Evolutionary conservation across 2,329 filamentous ascomycete genomes (phyloP).

Genomic region (Apiospora saccharicola): DNA sequence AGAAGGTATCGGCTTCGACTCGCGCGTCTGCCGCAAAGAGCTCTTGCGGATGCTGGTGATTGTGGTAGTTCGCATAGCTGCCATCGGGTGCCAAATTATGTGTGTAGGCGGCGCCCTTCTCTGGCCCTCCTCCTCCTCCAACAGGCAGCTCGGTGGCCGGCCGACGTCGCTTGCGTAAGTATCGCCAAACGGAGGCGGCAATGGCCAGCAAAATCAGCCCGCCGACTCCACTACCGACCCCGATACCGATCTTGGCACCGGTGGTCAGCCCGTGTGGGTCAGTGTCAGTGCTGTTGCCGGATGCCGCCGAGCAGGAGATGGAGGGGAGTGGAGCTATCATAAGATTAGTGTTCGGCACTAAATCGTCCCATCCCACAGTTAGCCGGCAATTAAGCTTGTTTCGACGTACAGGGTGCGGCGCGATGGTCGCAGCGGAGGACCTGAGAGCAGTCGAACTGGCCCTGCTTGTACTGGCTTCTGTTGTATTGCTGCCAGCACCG

Average conservation of each 20-base stretch:
- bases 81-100: neutral
- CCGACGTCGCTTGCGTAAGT: neutral
- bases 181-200: neutral
- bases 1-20: neutral
- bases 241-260: slow-evolving; percentile 25
- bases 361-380: neutral
- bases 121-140: neutral
- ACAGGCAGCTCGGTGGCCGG: neutral
- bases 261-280: neutral
- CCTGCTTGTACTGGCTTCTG: slow-evolving; percentile 34
- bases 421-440: slow-evolving; percentile 40
- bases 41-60: neutral
- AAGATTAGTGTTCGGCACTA: neutral
- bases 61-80: neutral
- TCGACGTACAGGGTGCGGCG: slow-evolving; percentile 34
- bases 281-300: neutral
- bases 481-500: slow-evolving; percentile 37
- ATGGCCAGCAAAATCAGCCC: neutral
- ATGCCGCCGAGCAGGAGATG: neutral
- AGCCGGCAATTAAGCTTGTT: neutral
- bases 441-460: slow-evolving; percentile 34
- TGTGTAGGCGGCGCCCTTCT: neutral
- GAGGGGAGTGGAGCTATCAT: neutral
- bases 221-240: slow-evolving; percentile 17
- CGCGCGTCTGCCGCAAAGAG: neutral